These are phyloP conservation scores for Xylariaceae sp. DNA, from an alignment of 2,329 filamentous ascomycete species.

Conservation along the genomic window DNA sequence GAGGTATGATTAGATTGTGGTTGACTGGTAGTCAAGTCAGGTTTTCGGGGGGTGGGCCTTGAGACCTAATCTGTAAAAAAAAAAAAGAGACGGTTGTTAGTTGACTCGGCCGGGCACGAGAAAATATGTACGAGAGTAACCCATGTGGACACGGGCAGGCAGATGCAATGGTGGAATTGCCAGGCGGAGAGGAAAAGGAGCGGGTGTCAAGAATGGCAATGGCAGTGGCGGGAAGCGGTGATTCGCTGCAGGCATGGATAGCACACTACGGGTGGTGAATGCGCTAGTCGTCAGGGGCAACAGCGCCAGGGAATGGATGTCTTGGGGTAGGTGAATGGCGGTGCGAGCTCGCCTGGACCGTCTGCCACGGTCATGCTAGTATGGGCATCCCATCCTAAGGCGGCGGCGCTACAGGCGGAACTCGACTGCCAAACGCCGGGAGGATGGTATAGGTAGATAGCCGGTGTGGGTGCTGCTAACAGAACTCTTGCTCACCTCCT, in stretches of 20 bases:
- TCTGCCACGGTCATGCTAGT: neutral
- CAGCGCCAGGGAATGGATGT: neutral
- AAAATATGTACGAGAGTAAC: constrained; percentile 5
- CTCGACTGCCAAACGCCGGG: neutral
- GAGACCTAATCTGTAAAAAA: constrained; percentile 1
- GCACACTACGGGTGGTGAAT: neutral
- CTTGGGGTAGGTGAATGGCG: neutral
- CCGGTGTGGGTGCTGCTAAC: neutral
- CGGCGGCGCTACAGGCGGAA: neutral
- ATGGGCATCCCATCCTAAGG: neutral
- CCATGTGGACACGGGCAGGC: neutral
- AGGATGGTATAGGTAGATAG: neutral
- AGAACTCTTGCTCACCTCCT: constrained; percentile 11
- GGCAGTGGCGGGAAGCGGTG: neutral
- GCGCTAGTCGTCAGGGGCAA: neutral
- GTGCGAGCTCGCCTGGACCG: neutral
- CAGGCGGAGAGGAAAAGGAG: neutral
- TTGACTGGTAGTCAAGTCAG: constrained; percentile 10
- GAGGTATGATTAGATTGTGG: constrained; percentile 11
- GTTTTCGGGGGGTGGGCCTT: too few relatives aligned
- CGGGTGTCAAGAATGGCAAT: neutral
- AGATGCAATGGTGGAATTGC: neutral
- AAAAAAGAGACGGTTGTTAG: neutral
- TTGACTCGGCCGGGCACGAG: too few relatives aligned
- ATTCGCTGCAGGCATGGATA: neutral